Conservation (phyloP, 2,329 filamentous ascomycete species). For the Claviceps pazoutovae region DNA sequence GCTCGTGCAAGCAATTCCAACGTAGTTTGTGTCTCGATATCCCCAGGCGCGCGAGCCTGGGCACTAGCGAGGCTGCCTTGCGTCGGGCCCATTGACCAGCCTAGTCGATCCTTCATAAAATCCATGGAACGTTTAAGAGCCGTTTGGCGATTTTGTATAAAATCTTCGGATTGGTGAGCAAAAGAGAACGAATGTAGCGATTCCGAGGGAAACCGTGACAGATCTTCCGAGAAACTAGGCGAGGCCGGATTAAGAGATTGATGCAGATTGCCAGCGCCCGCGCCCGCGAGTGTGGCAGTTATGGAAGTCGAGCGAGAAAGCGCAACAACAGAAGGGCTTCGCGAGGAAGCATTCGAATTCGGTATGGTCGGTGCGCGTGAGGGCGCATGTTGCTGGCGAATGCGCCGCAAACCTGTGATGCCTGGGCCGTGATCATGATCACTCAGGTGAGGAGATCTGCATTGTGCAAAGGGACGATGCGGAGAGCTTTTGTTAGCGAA, state of each 20-base stretch:
- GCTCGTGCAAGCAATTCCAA: conserved; percentile 75
- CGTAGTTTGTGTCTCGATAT: conserved; percentile 80
- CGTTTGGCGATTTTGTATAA: conserved; percentile 82
- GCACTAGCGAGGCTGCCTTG: conserved; percentile 68
- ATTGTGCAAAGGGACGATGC: neutral
- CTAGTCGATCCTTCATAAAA: conserved; percentile 87
- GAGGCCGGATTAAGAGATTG: conserved; percentile 52
- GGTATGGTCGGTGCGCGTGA: conserved; percentile 51
- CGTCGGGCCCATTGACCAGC: conserved; percentile 53
- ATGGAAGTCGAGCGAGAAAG: conserved; percentile 59
- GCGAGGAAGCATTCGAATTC: conserved; percentile 46
- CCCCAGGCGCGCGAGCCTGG: conserved; percentile 68
- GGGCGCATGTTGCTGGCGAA: conserved; percentile 66
- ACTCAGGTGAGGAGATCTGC: conserved; percentile 65
- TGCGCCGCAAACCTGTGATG: conserved; percentile 76
- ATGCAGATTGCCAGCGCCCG: conserved; percentile 34
- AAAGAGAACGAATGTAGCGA: conserved; percentile 98
- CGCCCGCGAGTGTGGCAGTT: conserved; percentile 45
- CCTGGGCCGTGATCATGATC: conserved; percentile 83
- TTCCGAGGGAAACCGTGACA: conserved; percentile 84
- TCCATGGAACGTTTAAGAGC: conserved; percentile 87
- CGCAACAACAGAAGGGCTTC: conserved; percentile 40
- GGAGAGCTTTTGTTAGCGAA: neutral
- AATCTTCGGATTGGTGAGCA: conserved; percentile 85
- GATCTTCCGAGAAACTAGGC: conserved; percentile 72